Evolutionary conservation across 495 filamentous ascomycete genomes (phyloP).

Genomic region (Talaromyces nanjingensis): DNA sequence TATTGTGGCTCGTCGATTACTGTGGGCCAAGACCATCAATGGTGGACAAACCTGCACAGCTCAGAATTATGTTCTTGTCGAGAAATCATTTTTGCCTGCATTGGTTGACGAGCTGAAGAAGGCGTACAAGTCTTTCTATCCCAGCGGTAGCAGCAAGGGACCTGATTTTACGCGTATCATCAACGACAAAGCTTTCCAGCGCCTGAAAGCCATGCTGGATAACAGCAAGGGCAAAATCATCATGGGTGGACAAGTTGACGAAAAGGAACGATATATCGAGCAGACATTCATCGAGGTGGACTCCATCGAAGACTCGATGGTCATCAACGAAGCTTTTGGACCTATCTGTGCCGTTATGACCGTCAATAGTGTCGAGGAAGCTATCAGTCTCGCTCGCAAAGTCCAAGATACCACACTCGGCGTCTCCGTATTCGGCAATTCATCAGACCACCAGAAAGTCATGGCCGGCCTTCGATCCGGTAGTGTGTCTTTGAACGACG

Average conservation of each 20-base stretch:
- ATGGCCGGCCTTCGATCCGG: conserved; percentile 63
- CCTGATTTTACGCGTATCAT: conserved; percentile 73
- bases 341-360: conserved; percentile 77
- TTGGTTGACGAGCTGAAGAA: conserved; percentile 72
- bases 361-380: conserved; percentile 69
- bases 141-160: conserved; percentile 67
- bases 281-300: conserved; percentile 77
- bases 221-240: conserved; percentile 75
- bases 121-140: conserved; percentile 72
- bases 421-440: conserved; percentile 77
- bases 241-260: conserved; percentile 75
- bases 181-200: conserved; percentile 66
- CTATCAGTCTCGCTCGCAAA: conserved; percentile 65
- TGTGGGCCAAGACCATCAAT: conserved; percentile 83
- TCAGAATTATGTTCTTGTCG: conserved; percentile 83
- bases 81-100: conserved; percentile 59
- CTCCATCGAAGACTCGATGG: conserved; percentile 66
- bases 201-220: conserved; percentile 86
- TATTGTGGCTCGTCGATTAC: conserved; percentile 73
- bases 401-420: conserved; percentile 75
- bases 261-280: conserved; percentile 72
- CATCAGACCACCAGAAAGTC: conserved; percentile 63
- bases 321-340: conserved; percentile 80
- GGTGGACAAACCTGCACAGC: conserved; percentile 84
- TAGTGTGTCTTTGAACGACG: conserved; percentile 75